Percentiles rank a stretch among this genome's conserved stretches.
Conservation (phyloP, 2,329 filamentous ascomycete species). For the Epichloe elymi region DNA sequence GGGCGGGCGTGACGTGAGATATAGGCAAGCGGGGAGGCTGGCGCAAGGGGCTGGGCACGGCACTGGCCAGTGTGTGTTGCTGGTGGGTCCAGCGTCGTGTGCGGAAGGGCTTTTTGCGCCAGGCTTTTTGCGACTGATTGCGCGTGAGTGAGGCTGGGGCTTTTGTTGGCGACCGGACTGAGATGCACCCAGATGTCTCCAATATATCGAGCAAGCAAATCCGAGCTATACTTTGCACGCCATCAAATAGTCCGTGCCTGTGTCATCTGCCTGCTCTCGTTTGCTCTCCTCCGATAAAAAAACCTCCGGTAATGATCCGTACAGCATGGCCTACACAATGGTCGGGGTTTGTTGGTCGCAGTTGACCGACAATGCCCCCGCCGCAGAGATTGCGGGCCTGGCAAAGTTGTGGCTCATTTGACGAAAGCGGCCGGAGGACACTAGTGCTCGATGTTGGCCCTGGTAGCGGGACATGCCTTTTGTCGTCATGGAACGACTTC, state of each 20-base stretch:
- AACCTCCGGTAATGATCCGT: too few relatives aligned
- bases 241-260: not conserved
- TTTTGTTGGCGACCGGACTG: not conserved
- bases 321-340: too few relatives aligned
- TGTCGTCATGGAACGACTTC: not conserved
- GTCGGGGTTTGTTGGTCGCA: too few relatives aligned
- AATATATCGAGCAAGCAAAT: not conserved
- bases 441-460: not conserved
- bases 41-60: slow-evolving; percentile 1
- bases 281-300: too few relatives aligned
- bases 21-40: slow-evolving; percentile 14
- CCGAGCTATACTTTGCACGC: not conserved
- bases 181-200: not conserved
- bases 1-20: slow-evolving; percentile 10
- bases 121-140: slow-evolving; percentile 1
- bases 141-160: not conserved
- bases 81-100: slow-evolving; percentile 4
- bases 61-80: slow-evolving; percentile 1
- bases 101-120: slow-evolving; percentile 3
- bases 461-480: too few relatives aligned
- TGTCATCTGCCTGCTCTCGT: not conserved
- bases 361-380: too few relatives aligned
- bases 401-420: not conserved
- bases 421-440: slow-evolving; percentile 2
- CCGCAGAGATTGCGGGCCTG: too few relatives aligned